Evolutionary conservation across 179 eudicot species (phyloP).

Genomic region (Monotropa hypopitys): DNA sequence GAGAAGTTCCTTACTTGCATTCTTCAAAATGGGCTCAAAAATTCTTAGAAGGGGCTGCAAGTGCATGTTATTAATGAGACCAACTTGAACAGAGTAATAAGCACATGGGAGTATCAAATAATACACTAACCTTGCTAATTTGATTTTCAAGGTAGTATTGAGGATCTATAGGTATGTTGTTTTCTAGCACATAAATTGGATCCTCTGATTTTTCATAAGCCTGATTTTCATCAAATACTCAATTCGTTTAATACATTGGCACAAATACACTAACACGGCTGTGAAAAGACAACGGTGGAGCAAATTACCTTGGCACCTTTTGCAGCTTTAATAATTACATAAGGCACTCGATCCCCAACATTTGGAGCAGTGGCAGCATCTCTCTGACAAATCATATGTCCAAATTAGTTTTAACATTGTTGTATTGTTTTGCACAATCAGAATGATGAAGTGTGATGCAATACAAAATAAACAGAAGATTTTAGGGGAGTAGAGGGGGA

Average conservation of each 20-base stretch:
- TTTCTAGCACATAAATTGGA: conserved; percentile 91
- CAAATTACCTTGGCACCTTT: conserved; percentile 89
- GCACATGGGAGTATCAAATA: neutral
- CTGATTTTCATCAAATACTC: conserved; percentile 34
- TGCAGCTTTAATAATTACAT: conserved; percentile 91
- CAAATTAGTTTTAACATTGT: neutral
- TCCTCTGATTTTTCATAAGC: conserved; percentile 98
- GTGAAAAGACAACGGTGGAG: neutral
- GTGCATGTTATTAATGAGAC: conserved; percentile 18
- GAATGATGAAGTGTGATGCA: neutral
- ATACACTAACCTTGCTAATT: conserved; percentile 66
- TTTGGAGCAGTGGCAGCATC: conserved; percentile 99
- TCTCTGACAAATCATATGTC: conserved; percentile 34
- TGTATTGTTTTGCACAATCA: neutral
- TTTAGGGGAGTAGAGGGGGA: neutral
- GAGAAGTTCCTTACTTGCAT: conserved; percentile 82
- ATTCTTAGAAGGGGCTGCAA: conserved; percentile 91
- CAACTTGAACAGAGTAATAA: neutral
- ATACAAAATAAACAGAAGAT: neutral
- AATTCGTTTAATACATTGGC: neutral
- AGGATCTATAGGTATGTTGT: conserved; percentile 93
- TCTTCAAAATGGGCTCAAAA: conserved; percentile 89
- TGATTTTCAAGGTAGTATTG: conserved; percentile 95
- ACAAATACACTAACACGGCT: neutral
- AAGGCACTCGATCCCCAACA: conserved; percentile 98